Base-by-base conservation (phyloP, 352 stramenopile genomes). In the Globisporangium apiculatum region DNA sequence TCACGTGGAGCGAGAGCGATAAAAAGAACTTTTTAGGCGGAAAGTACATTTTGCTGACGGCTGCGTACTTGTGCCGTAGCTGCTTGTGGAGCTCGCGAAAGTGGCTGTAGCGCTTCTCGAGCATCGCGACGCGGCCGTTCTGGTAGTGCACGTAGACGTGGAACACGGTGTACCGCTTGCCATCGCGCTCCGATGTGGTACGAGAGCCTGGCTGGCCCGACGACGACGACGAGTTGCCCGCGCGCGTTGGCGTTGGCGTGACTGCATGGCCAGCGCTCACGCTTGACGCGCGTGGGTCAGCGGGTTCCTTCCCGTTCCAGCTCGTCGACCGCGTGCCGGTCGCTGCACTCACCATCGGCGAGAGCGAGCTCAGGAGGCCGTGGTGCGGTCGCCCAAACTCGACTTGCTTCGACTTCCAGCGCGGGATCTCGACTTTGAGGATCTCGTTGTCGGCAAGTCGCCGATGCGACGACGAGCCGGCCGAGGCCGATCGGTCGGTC, bases 1-100 rank as follows among this genome's bases (percentile, higher is more conserved):
- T 94, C 46, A 94, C 85, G 55, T 88, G 79, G 12, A 94, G 68
- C 38, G 85, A 94, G n/a, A 91, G 61, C 49, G 83, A 93, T 66
- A 87, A 81, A 60, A 94, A 94, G 60, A 91, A 90, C 57, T 91
- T 89, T 54, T 93, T 92, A 4, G 83, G 85, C 7, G 85, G 85
- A 57, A 94, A 94, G 55, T 89, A 90, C 35, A 93, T 73, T 49
- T 87, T 89, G 54, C 76, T 78, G 7, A 94, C 83, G 0, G 79
- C 83, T 0, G 79, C 79, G 64, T 93, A 93, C 62, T 89, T 89
- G 65, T 73, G 75, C 18, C 85, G 72, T 49, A 94, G 65, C 51
- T 75, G 62, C 65, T 92, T 91, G 71, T 94, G 85, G 18, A 94
- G 72, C 52, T 90, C 83, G 1, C 85, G 80, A 54, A 94, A 94